These are phyloP conservation scores for Gloeopeniophorella convolvens DNA, from an alignment of 768 basidiomycete genomes.

Conservation along the genomic window DNA sequence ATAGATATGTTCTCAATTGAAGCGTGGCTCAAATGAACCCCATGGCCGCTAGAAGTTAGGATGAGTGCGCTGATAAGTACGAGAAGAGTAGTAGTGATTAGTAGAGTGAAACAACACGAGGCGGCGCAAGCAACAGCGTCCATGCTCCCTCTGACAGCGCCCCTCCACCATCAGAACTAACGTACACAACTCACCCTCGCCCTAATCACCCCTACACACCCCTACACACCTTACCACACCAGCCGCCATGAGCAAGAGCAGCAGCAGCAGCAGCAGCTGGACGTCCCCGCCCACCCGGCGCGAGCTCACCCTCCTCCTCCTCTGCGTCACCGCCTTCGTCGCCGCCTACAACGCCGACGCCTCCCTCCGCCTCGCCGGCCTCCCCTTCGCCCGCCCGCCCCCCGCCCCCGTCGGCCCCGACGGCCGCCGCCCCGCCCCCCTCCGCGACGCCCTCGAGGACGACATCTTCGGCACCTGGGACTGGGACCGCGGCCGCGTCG, in stretches of 20 bases:
- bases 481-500: slow-evolving; percentile 56
- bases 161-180: too few relatives aligned
- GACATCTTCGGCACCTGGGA: slow-evolving; percentile 65
- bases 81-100: too few relatives aligned
- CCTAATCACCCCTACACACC: background rate
- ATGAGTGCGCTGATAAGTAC: too few relatives aligned
- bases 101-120: too few relatives aligned
- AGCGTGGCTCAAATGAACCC: too few relatives aligned
- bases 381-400: slow-evolving; percentile 11
- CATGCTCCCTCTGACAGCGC: background rate
- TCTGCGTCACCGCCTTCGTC: slow-evolving; percentile 58
- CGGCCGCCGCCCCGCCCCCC: slow-evolving; percentile 43
- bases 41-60: too few relatives aligned
- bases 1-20: too few relatives aligned
- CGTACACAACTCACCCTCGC: too few relatives aligned
- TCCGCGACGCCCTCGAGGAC: slow-evolving; percentile 52
- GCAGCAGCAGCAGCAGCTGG: slow-evolving; percentile 37
- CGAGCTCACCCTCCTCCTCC: slow-evolving; percentile 63
- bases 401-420: slow-evolving; percentile 35
- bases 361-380: slow-evolving; percentile 44
- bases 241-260: background rate
- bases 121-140: background rate
- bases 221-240: background rate
- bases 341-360: slow-evolving; percentile 70
- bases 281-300: slow-evolving; percentile 61